Evolutionary conservation across 352 stramenopile species (phyloP), one percentile per base, ranked within the genome.

Genomic region (Pseudoperonospora humuli): DNA sequence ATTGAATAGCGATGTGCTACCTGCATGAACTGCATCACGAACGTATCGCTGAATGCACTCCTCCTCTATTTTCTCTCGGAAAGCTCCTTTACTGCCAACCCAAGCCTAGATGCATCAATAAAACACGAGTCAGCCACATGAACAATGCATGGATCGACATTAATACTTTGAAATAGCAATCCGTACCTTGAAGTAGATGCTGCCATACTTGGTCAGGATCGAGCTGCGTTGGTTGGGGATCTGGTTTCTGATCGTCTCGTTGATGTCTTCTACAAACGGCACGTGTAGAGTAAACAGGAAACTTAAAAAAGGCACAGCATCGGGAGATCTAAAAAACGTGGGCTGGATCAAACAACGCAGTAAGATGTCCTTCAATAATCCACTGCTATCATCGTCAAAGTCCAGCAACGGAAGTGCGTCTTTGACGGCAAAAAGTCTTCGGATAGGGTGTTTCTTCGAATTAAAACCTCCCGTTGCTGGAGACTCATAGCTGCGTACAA

Each of bases 291-390:
- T 77, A 49, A 96, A 95, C 14, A 95, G 45, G 28, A 87, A 94
- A 31, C 77, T 83, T 32, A 96, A 54, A 39, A 96, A 90, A 4
- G 76, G 49, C 10, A 87, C 66, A 3, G 83, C 85, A 45, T 95
- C 82, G 0, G 80, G 74, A 0, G 79, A 91, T 5, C 71, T 66
- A 40, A 96, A 92, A 31, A 93, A 82, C 19, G 79, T 70, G 2
- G 85, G 79, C 54, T 90, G 76, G 20, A 96, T 86, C 37, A 84
- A 95, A 45, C 78, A 94, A 18, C 84, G 81, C 48, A 96, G 57
- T 5, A 96, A 54, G 34, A 96, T 86, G 20, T 89, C 79, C 5
- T 75, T 75, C 38, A 94, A 35, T 3, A 90, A 42, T 3, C 66
- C 64, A 47, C 76, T 88, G 53, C 74, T 91, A 20, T 86, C 68